These are phyloP conservation scores for Mortierella sp. DNA, from an alignment of 371 early-diverging fungal genomes.

Conservation along the genomic window DNA sequence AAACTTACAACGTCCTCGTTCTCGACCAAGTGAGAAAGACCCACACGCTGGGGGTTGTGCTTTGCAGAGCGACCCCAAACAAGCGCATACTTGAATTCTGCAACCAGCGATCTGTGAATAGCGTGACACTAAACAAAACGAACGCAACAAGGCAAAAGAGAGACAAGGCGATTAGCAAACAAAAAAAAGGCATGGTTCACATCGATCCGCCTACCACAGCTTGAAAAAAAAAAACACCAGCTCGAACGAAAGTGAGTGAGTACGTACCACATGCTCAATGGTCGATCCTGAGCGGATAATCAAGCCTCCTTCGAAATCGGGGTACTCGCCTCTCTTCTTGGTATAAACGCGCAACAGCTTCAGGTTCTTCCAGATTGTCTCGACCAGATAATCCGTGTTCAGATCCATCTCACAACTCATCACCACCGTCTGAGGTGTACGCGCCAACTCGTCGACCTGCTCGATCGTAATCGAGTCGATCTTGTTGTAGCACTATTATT, in stretches of 20 bases:
- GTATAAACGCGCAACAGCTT: slow-evolving; percentile 96
- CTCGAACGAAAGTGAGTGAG: background rate
- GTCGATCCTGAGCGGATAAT: slow-evolving; percentile 91
- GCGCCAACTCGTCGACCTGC: slow-evolving; percentile 94
- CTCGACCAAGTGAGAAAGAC: slow-evolving; percentile 91
- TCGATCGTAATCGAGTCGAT: slow-evolving; percentile 98
- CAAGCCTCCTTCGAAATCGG: slow-evolving; percentile 97
- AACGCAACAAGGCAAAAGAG: background rate
- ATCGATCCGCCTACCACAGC: background rate
- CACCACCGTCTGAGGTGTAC: slow-evolving; percentile 91
- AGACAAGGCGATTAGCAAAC: background rate
- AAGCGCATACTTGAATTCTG: slow-evolving; percentile 95
- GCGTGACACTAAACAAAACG: slow-evolving; percentile 77
- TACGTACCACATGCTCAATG: slow-evolving; percentile 89
- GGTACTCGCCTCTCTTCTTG: slow-evolving; percentile 96
- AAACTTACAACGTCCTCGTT: slow-evolving; percentile 97
- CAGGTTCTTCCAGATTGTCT: slow-evolving; percentile 92
- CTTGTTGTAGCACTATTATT: slow-evolving; percentile 94
- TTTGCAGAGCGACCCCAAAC: slow-evolving; percentile 97
- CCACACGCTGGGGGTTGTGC: slow-evolving; percentile 97
- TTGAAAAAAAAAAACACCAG: background rate
- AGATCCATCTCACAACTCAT: slow-evolving; percentile 94
- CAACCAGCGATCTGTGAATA: slow-evolving; percentile 94
- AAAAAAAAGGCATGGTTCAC: background rate
- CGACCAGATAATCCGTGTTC: slow-evolving; percentile 95